Conservation (phyloP, 2,329 filamentous ascomycete genomes). For the Colletotrichum musae region DNA sequence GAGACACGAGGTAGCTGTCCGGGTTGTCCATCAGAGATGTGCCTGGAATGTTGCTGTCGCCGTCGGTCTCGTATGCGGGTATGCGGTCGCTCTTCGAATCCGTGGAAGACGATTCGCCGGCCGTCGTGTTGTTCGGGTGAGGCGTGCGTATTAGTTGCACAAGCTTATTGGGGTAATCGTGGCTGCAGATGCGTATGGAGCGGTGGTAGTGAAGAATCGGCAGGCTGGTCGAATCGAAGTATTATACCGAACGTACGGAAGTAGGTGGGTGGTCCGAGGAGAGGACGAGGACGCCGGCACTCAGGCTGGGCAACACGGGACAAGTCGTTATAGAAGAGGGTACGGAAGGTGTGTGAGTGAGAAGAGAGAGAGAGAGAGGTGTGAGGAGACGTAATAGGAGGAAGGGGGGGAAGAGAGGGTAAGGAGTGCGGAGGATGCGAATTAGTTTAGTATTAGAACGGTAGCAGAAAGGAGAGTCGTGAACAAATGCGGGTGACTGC, state of each 20-base stretch:
- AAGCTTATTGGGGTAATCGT: slow-evolving; percentile 15
- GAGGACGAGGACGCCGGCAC: slow-evolving; percentile 26
- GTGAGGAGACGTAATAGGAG: too few species aligned
- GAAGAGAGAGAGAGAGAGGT: not conserved
- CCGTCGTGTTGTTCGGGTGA: slow-evolving; percentile 21
- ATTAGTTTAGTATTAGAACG: slow-evolving; percentile 29
- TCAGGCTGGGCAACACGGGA: slow-evolving; percentile 10
- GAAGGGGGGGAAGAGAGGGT: not conserved
- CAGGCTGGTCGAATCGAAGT: slow-evolving; percentile 29
- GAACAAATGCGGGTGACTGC: slow-evolving; percentile 36
- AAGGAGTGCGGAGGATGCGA: slow-evolving; percentile 20
- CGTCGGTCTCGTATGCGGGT: slow-evolving; percentile 4
- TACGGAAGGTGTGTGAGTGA: not conserved
- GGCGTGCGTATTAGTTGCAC: slow-evolving; percentile 28
- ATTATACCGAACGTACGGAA: not conserved
- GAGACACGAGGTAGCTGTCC: slow-evolving; percentile 20
- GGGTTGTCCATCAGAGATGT: slow-evolving; percentile 27
- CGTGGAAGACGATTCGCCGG: slow-evolving; percentile 15
- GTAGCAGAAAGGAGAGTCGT: slow-evolving; percentile 35
- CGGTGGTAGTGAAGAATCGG: slow-evolving; percentile 26
- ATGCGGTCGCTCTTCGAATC: slow-evolving; percentile 17
- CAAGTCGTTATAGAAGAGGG: not conserved
- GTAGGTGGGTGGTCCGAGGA: slow-evolving; percentile 17
- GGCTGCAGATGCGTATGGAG: slow-evolving; percentile 13
- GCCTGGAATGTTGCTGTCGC: not conserved